A percentile compares a stretch with the other conserved stretches of the same genome.
These are phyloP conservation scores for Alternaria conjuncta DNA, from an alignment of 2,329 filamentous ascomycete genomes.

Conservation along the genomic window DNA sequence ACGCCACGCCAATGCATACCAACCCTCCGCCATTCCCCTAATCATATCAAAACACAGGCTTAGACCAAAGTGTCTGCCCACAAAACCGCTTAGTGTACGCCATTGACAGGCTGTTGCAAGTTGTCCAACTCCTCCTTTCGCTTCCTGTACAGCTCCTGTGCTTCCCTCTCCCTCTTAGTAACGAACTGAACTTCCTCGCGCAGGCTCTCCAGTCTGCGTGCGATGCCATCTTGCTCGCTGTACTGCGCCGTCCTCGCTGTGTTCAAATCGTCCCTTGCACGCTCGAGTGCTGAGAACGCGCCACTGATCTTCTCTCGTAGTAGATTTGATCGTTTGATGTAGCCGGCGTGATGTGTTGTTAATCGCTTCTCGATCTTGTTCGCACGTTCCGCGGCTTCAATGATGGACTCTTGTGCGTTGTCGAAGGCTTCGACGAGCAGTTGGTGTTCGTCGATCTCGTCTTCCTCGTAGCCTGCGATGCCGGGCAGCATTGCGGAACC, in stretches of 20 bases:
- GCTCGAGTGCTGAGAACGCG: conserved; percentile 75
- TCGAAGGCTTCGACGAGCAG: conserved; percentile 77
- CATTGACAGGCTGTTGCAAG: conserved; percentile 54
- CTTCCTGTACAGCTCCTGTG: conserved; percentile 82
- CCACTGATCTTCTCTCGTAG: conserved; percentile 80
- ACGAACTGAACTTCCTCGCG: conserved; percentile 85
- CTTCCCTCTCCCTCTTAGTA: conserved; percentile 82
- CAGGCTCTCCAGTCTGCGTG: conserved; percentile 72
- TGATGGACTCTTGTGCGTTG: conserved; percentile 74
- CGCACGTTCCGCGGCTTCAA: conserved; percentile 76
- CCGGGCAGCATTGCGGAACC: conserved; percentile 68
- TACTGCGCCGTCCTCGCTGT: conserved; percentile 78
- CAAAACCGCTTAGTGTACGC: conserved; percentile 36
- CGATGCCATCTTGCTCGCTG: conserved; percentile 79
- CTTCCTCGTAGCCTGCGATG: conserved; percentile 78
- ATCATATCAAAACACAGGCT: background rate
- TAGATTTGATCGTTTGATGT: conserved; percentile 82
- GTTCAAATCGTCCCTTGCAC: conserved; percentile 73
- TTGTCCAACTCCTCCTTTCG: conserved; percentile 78
- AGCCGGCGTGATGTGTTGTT: conserved; percentile 84
- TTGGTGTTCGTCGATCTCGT: conserved; percentile 72
- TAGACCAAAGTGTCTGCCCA: background rate
- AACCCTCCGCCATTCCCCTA: background rate
- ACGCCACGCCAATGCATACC: conserved; percentile 17
- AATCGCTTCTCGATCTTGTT: conserved; percentile 95